Base-by-base conservation (phyloP, 129 eudicot genomes). In the Gnaphalium uliginosum region DNA sequence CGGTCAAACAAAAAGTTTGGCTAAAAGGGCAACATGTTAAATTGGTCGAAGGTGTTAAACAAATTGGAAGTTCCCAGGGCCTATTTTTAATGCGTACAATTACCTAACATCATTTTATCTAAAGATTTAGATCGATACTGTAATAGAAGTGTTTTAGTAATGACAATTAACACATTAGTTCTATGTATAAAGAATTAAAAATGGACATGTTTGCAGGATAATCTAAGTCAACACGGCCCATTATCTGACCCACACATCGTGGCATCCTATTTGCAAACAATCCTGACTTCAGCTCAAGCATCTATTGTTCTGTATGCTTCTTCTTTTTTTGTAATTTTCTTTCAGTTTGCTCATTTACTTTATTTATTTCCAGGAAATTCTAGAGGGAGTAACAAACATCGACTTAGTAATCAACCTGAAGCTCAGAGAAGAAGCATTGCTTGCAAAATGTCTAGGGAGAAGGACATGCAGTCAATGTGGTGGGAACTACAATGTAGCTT, bases 371-470 rank as follows among this genome's bases (percentile, higher is more conserved):
- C 87, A 92, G 98, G 96, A 93, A 84, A 93, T 93, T 46, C 58
- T 93, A 30, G 96, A 93, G 79, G 96, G 87, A 41, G 96, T 93
- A 54, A 88, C 94, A 25, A 89, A 93, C 74, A 83, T 90, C 50
- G 96, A 90, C 66, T 82, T 93, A 85, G 98, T 88, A 56, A 83
- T 93, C 35, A 93, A 93, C 74, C 89, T 93, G 69, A 93, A 90
- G 81, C 96, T 93, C 14, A 87, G 86, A 58, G 96, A 90, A 82
- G 95, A 90, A 58, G 98, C 89, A 39, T 82, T 93, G 71, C 75
- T 93, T 79, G 96, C 90, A 72, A 93, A 93, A 86, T 93, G 98
- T 78, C 90, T 93, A 10, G 98, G 98, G 41, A 86, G 98, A 78
- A 88, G 98, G 63, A 90, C 87, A 61, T 93, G 98, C 78, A 85